These are phyloP conservation scores for Ganoderma resinaceum DNA, from an alignment of 1,284 basidiomycete species.

Conservation along the genomic window DNA sequence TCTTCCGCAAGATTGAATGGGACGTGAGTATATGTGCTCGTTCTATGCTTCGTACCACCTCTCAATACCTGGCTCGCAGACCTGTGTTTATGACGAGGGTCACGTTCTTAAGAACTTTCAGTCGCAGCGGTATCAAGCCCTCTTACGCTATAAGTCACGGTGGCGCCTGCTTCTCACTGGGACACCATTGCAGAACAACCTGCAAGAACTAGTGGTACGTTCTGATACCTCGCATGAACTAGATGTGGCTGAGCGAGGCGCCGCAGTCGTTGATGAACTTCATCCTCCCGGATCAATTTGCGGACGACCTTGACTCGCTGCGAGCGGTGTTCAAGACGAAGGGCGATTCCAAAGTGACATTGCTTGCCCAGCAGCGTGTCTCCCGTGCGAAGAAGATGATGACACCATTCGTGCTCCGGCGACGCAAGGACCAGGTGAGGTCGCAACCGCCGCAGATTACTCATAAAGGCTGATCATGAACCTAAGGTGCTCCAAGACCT, in stretches of 20 bases:
- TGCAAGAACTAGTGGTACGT: constrained; percentile 95
- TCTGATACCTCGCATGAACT: not conserved
- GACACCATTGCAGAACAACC: constrained; percentile 91
- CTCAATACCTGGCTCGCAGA: constrained; percentile 50
- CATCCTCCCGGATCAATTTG: constrained; percentile 93
- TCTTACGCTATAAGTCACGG: constrained; percentile 85
- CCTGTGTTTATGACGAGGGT: constrained; percentile 94
- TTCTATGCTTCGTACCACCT: constrained; percentile 1
- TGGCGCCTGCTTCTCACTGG: constrained; percentile 97
- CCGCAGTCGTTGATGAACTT: constrained; percentile 95
- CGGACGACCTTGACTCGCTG: constrained; percentile 76
- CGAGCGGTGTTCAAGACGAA: constrained; percentile 98
- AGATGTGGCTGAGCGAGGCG: constrained; percentile 15
- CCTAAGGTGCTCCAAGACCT: constrained; percentile 89
- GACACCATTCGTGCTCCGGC: constrained; percentile 96
- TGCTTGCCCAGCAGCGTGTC: constrained; percentile 91
- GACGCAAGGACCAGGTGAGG: constrained; percentile 88
- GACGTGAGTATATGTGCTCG: constrained; percentile 62
- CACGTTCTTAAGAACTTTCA: constrained; percentile 97
- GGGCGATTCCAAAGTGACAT: constrained; percentile 83
- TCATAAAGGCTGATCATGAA: not conserved
- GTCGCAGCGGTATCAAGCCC: constrained; percentile 91
- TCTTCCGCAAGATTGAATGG: constrained; percentile 93
- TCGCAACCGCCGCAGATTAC: not conserved
- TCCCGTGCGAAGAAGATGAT: constrained; percentile 98